Evolutionary conservation across 768 basidiomycete genomes (phyloP).

Genomic region (Tremella mesenterica): DNA sequence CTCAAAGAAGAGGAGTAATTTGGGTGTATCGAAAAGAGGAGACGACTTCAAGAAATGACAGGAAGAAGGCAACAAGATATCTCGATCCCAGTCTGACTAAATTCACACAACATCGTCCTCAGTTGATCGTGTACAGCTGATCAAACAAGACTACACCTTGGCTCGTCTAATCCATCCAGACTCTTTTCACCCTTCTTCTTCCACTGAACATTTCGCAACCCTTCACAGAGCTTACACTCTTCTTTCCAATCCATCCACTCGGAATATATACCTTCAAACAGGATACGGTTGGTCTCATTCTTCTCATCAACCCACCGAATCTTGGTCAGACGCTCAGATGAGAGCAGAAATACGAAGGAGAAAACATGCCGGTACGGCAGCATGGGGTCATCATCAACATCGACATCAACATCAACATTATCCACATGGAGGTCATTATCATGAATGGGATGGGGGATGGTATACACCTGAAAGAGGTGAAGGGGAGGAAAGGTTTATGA

Average conservation of each 20-base stretch:
- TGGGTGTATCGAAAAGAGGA: no score
- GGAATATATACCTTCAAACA: conserved; percentile 27
- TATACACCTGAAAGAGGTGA: conserved; percentile 17
- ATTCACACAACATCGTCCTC: no score
- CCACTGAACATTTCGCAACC: conserved; percentile 31
- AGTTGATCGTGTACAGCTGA: no score
- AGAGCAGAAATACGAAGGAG: conserved; percentile 26
- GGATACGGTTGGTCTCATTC: conserved; percentile 35
- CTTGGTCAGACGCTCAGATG: conserved; percentile 24
- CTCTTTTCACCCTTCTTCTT: conserved; percentile 37
- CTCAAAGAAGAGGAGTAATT: no score
- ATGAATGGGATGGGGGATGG: conserved; percentile 11
- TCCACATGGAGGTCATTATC: background rate
- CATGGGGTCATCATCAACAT: conserved; percentile 6
- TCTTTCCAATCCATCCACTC: conserved; percentile 25
- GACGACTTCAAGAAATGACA: no score
- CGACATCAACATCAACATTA: background rate
- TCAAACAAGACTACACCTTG: conserved; percentile 35
- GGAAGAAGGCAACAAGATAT: no score
- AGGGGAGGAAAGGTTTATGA: conserved; percentile 37
- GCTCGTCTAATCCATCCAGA: conserved; percentile 43
- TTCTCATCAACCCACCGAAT: background rate
- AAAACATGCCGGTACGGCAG: conserved; percentile 21
- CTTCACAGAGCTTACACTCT: conserved; percentile 38
- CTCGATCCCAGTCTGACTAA: no score